Conservation (phyloP, 768 basidiomycete genomes). For the Krasilnikovozyma curviuscula region DNA sequence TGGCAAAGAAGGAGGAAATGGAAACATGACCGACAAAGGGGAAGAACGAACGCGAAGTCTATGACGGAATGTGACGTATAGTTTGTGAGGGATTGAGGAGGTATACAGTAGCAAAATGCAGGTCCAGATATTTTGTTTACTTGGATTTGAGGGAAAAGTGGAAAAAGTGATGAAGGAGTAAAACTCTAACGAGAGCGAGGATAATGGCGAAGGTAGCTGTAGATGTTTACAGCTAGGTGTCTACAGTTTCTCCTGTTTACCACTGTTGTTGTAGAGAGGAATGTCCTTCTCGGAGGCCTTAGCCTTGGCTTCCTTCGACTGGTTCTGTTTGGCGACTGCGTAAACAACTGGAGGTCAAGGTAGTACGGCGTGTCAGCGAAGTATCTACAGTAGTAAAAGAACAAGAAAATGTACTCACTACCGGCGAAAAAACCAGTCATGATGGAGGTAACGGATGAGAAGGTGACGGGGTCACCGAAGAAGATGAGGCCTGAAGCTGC, state of each 20-base stretch:
- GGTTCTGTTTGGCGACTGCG: conserved; percentile 83
- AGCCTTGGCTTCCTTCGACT: conserved; percentile 51
- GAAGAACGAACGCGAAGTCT: neutral
- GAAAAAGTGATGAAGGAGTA: neutral
- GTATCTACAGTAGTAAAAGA: neutral
- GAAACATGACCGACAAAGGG: neutral
- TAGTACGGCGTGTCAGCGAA: neutral
- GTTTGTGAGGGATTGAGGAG: neutral
- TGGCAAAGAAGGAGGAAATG: neutral
- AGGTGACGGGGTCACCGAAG: conserved; percentile 74
- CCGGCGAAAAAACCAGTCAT: conserved; percentile 46
- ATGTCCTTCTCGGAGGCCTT: conserved; percentile 17
- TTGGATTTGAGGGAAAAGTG: neutral
- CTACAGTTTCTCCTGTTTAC: neutral
- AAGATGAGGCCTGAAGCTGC: conserved; percentile 98
- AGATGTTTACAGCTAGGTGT: neutral
- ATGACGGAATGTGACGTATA: neutral
- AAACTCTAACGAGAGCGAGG: neutral
- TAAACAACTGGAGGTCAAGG: conserved; percentile 49
- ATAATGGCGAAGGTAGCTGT: neutral
- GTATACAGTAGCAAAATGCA: neutral
- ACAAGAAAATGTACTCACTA: neutral
- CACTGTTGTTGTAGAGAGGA: conserved; percentile 7
- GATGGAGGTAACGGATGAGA: conserved; percentile 75
- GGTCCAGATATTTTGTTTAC: neutral